A percentile compares a stretch with the other conserved stretches of the same genome.
Conservation (phyloP, 169 alveolate genomes). For the Plasmodium cynomolgi region DNA sequence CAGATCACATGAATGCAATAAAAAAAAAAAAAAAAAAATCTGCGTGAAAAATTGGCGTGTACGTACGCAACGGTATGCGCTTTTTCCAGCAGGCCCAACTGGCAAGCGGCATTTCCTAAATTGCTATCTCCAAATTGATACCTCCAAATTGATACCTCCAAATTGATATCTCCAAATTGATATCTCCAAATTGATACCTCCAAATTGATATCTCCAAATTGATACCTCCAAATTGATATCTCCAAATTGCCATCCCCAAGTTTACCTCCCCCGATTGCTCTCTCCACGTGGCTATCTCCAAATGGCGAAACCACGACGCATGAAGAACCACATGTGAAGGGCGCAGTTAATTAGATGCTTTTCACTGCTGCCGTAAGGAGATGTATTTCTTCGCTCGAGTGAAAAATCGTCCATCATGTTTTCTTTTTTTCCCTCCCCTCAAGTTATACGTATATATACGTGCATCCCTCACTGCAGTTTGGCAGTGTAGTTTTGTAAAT, state of each 20-base stretch:
- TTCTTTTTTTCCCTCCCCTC: neutral
- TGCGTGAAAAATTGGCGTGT: neutral
- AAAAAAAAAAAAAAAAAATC: conserved; percentile 6
- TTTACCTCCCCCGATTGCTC: neutral
- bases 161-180: neutral
- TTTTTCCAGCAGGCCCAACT: neutral
- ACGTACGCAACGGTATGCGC: neutral
- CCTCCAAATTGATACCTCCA: neutral
- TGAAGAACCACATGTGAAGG: neutral
- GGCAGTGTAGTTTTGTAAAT: neutral
- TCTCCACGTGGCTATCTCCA: neutral
- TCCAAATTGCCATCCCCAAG: neutral
- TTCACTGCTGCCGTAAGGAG: neutral
- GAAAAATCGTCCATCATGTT: neutral
- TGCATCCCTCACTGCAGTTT: neutral
- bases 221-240: no score
- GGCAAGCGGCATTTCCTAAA: neutral
- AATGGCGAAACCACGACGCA: conserved; percentile 24
- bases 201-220: neutral
- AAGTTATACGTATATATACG: neutral
- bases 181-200: neutral
- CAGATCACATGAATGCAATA: conserved; percentile 11
- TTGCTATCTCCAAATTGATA: neutral
- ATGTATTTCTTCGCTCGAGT: neutral
- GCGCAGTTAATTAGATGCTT: neutral